Conservation (phyloP, 202 grass and related monocot genomes). For the Zoysia matrella region DNA sequence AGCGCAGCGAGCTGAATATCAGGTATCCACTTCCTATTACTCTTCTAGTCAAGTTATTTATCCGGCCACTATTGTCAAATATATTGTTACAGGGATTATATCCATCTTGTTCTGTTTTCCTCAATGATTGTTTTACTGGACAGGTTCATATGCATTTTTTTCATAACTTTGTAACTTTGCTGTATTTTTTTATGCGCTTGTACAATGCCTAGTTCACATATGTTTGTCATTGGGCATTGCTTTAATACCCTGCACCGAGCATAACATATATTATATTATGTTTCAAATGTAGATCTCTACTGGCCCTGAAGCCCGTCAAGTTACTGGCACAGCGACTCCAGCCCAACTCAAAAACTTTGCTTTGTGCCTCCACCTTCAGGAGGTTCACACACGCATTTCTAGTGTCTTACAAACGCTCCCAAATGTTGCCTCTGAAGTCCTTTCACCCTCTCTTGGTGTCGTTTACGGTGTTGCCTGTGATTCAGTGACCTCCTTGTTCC, state of each 20-base stretch:
- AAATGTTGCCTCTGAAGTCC: conserved; percentile 67
- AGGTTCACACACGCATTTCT: conserved; percentile 83
- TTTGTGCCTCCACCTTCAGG: conserved; percentile 93
- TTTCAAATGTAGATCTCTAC: conserved; percentile 78
- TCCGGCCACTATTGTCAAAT: background rate
- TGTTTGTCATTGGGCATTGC: conserved; percentile 14
- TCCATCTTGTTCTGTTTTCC: background rate
- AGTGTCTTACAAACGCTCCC: conserved; percentile 67
- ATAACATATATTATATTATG: conserved; percentile 37
- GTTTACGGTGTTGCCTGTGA: conserved; percentile 90
- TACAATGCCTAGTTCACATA: conserved; percentile 23
- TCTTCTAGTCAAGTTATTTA: conserved; percentile 33
- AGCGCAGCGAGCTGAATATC: conserved; percentile 93
- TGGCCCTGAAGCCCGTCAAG: conserved; percentile 85
- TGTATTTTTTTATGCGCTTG: background rate
- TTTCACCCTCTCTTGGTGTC: conserved; percentile 72
- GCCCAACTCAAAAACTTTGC: conserved; percentile 95
- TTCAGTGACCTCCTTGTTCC: conserved; percentile 82
- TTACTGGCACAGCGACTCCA: conserved; percentile 71
- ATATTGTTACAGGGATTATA: conserved; percentile 26
- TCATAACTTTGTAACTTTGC: background rate
- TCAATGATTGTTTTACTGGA: conserved; percentile 28
- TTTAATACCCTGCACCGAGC: conserved; percentile 4
- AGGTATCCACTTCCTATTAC: conserved; percentile 58
- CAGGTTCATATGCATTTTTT: conserved; percentile 15